Percentiles rank a stretch among this genome's conserved stretches.
Conservation (phyloP, 768 basidiomycete genomes). For the Lactarius akahatsu region DNA sequence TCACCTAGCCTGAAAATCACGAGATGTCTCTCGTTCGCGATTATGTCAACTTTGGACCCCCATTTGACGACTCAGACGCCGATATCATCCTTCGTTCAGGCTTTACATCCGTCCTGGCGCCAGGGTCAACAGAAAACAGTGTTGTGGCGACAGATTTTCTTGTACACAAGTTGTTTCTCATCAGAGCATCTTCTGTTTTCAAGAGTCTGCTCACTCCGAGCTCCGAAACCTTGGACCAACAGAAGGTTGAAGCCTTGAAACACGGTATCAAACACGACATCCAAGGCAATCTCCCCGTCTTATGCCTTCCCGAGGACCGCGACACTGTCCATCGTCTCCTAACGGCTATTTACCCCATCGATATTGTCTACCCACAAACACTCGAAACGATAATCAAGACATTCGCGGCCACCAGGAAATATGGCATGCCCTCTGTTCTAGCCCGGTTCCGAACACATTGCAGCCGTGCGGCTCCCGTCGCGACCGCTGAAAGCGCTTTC, state of each 20-base stretch:
- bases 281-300: constrained; percentile 1
- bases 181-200: constrained; percentile 18
- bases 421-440: constrained; percentile 7
- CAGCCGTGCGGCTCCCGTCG: not conserved
- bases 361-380: constrained; percentile 13
- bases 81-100: constrained; percentile 25
- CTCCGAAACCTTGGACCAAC: not conserved
- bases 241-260: not conserved
- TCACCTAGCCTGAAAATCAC: not conserved
- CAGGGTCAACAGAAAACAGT: not conserved
- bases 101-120: not conserved
- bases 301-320: constrained; percentile 10
- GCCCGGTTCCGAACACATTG: constrained; percentile 7
- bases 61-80: constrained; percentile 50
- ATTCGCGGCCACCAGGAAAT: constrained; percentile 8
- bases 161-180: constrained; percentile 14
- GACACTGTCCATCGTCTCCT: constrained; percentile 23
- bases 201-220: constrained; percentile 12
- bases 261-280: not conserved
- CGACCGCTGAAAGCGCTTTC: constrained; percentile 6
- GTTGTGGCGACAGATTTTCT: constrained; percentile 6
- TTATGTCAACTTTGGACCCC: constrained; percentile 36
- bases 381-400: constrained; percentile 12
- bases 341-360: constrained; percentile 18
- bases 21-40: constrained; percentile 9